phyloP scores from a whole-genome alignment of 192 early-diverging fungal species.

The Coemansia umbellata region DNA sequence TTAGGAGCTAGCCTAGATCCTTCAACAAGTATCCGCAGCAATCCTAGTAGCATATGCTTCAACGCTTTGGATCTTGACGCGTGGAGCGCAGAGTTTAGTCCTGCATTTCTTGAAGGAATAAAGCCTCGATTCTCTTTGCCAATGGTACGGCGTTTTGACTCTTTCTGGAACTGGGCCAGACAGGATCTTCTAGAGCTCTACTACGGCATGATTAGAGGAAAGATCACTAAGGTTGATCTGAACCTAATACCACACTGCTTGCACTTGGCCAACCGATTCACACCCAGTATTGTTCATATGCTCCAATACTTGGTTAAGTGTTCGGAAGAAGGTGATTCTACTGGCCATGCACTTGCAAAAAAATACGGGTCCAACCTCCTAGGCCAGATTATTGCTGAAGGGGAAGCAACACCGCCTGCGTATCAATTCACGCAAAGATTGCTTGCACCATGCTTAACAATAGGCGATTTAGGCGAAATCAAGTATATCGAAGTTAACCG shows the following conservation, averaged over 20 bases:
- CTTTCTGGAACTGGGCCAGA: conserved; percentile 93
- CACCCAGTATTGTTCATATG: conserved; percentile 63
- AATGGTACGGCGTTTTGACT: conserved; percentile 86
- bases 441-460: conserved; percentile 71
- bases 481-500: conserved; percentile 23
- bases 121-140: conserved; percentile 67
- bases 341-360: conserved; percentile 70
- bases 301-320: conserved; percentile 75
- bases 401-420: conserved; percentile 64
- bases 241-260: conserved; percentile 77
- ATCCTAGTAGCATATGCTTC: too few species aligned
- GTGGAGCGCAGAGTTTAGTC: conserved; percentile 81
- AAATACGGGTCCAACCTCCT: conserved; percentile 69
- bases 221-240: conserved; percentile 72
- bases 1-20: conserved; percentile 63
- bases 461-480: not conserved
- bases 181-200: conserved; percentile 49
- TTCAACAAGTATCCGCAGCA: conserved; percentile 45
- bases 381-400: conserved; percentile 68
- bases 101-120: conserved; percentile 80
- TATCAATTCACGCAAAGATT: conserved; percentile 81
- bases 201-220: conserved; percentile 81
- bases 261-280: conserved; percentile 83
- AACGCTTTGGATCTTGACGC: conserved; percentile 77
- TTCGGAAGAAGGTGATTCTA: conserved; percentile 57